These are phyloP conservation scores for Beauveria sp. DNA, from an alignment of 2,329 filamentous ascomycete species.

Conservation along the genomic window DNA sequence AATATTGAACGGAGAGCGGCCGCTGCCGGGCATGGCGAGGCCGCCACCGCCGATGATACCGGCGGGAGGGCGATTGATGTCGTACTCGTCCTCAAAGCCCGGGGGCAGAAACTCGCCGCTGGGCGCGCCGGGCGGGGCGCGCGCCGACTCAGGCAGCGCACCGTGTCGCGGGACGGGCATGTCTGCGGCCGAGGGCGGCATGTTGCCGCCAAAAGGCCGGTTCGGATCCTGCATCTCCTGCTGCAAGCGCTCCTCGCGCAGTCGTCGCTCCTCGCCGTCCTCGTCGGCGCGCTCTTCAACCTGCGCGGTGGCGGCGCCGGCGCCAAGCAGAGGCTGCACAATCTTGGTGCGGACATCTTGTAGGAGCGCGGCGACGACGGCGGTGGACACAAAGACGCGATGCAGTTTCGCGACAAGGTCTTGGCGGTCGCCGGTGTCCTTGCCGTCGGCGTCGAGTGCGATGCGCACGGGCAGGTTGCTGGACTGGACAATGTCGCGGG, in stretches of 20 bases:
- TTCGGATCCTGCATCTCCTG: conserved; percentile 30
- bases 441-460: conserved; percentile 31
- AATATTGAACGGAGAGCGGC: conserved; percentile 56
- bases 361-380: conserved; percentile 60
- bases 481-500: conserved; percentile 65
- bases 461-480: conserved; percentile 49
- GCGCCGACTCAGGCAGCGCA: conserved; percentile 52
- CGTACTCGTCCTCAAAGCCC: conserved; percentile 87
- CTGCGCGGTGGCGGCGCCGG: conserved; percentile 70
- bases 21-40: conserved; percentile 27
- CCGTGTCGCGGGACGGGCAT: conserved; percentile 60
- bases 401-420: conserved; percentile 41
- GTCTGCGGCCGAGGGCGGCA: conserved; percentile 42
- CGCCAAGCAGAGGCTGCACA: conserved; percentile 75
- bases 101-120: conserved; percentile 73
- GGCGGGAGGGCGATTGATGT: conserved; percentile 58
- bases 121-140: conserved; percentile 50
- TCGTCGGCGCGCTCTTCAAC: conserved; percentile 42
- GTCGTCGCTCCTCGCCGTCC: conserved; percentile 31
- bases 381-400: conserved; percentile 65
- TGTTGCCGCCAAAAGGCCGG: conserved; percentile 21
- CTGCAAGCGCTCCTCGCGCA: conserved; percentile 31
- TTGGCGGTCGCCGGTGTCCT: conserved; percentile 30
- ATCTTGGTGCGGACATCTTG: conserved; percentile 68
- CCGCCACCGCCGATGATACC: conserved; percentile 17